Evolutionary conservation across 2,329 filamentous ascomycete species (phyloP).

Genomic region (Ophiostoma piceae): DNA sequence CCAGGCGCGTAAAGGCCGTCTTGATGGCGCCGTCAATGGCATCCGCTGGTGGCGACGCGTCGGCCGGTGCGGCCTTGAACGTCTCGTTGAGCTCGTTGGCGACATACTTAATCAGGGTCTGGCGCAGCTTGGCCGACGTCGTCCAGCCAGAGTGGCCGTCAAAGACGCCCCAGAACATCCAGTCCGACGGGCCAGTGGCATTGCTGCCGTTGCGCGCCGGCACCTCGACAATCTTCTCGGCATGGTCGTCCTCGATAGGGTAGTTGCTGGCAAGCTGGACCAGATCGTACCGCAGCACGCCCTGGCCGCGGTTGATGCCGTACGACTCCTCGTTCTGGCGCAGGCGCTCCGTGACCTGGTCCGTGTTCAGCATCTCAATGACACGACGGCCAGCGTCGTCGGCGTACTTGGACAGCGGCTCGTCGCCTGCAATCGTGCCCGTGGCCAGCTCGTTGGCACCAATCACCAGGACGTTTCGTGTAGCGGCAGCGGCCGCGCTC

Average conservation of each 20-base stretch:
- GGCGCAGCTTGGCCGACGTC: constrained; percentile 89
- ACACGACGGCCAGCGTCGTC: constrained; percentile 80
- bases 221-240: constrained; percentile 94
- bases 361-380: constrained; percentile 92
- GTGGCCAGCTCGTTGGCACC: constrained; percentile 88
- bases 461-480: constrained; percentile 72
- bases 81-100: constrained; percentile 88
- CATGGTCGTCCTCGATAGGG: constrained; percentile 96
- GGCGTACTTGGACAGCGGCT: constrained; percentile 80
- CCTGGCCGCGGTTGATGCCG: constrained; percentile 78
- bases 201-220: constrained; percentile 46
- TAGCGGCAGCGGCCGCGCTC: constrained; percentile 29
- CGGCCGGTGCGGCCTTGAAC: constrained; percentile 65
- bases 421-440: constrained; percentile 76
- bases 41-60: constrained; percentile 62
- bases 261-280: constrained; percentile 94
- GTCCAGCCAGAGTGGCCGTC: constrained; percentile 98
- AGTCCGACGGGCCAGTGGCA: constrained; percentile 64
- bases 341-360: constrained; percentile 86
- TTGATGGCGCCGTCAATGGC: constrained; percentile 90
- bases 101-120: constrained; percentile 87
- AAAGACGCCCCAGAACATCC: constrained; percentile 99
- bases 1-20: constrained; percentile 77
- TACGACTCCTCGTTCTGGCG: constrained; percentile 88
- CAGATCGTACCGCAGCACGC: constrained; percentile 89